phyloP scores from a whole-genome alignment of 108 stramenopile species.

The Fragilariopsis cylindrus region DNA sequence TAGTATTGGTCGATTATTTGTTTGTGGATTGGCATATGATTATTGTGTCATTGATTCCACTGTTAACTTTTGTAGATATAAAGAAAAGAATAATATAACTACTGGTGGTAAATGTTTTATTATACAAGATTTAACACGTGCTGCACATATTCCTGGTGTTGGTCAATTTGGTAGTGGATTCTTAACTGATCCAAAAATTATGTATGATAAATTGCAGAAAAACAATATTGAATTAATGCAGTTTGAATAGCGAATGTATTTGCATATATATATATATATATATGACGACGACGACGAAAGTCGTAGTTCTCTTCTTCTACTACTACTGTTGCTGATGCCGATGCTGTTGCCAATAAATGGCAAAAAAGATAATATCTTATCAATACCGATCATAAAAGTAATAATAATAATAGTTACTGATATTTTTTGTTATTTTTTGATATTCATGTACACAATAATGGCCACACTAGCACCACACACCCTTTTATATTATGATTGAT shows the following conservation, averaged over 20 bases:
- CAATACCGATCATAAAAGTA: too few species aligned
- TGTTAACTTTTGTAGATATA: neutral
- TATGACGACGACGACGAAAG: too few species aligned
- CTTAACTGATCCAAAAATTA: constrained; percentile 4
- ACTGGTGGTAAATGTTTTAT: neutral
- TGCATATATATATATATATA: too few species aligned
- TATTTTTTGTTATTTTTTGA: too few species aligned
- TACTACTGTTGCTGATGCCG: too few species aligned
- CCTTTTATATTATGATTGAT: too few species aligned
- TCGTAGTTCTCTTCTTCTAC: too few species aligned
- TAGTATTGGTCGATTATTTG: neutral
- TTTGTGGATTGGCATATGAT: neutral
- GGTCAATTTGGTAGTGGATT: constrained; percentile 3
- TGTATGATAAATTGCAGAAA: neutral
- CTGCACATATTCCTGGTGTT: constrained; percentile 2
- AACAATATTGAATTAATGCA: neutral
- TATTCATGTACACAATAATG: too few species aligned
- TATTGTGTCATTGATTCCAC: constrained; percentile 8
- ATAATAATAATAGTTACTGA: too few species aligned
- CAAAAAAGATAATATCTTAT: too few species aligned
- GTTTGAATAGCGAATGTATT: neutral
- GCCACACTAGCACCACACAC: too few species aligned
- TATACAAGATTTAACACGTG: constrained; percentile 1
- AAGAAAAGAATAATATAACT: neutral
- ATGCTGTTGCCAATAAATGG: too few species aligned